These are phyloP conservation scores for Talaromyces albobiverticillius DNA, from an alignment of 2,329 filamentous ascomycete genomes.

Conservation along the genomic window DNA sequence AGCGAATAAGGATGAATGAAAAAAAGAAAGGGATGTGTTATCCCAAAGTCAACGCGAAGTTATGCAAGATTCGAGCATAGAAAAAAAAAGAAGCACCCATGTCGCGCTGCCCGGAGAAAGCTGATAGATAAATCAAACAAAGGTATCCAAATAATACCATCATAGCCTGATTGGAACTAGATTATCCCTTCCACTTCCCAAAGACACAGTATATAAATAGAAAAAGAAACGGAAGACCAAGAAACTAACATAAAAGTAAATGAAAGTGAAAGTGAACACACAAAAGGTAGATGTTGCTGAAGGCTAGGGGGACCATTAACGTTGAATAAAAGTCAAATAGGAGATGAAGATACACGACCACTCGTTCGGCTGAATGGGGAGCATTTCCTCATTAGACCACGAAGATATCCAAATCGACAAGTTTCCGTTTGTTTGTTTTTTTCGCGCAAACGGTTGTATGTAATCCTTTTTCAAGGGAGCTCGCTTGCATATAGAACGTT, in stretches of 20 bases:
- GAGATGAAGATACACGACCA: conserved; percentile 23
- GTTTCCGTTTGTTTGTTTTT: conserved; percentile 16
- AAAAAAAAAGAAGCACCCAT: conserved; percentile 10
- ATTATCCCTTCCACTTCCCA: conserved; percentile 22
- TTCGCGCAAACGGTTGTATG: conserved; percentile 8
- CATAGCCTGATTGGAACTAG: conserved; percentile 27
- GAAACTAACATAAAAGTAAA: conserved; percentile 16
- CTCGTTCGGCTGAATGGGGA: not conserved
- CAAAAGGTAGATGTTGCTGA: conserved; percentile 23
- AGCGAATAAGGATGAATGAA: not conserved
- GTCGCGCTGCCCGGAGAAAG: conserved; percentile 14
- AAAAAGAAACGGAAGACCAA: conserved; percentile 24
- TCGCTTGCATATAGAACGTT: not conserved
- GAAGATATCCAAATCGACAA: conserved; percentile 5
- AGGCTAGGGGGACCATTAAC: conserved; percentile 26
- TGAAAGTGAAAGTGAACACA: conserved; percentile 19
- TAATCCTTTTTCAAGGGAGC: not conserved
- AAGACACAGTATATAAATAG: conserved; percentile 13
- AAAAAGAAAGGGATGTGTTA: conserved; percentile 7
- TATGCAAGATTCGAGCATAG: conserved; percentile 9
- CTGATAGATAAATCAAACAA: conserved; percentile 17
- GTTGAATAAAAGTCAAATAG: conserved; percentile 29
- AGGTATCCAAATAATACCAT: conserved; percentile 21
- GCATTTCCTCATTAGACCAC: not conserved
- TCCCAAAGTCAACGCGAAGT: conserved; percentile 6